These are phyloP conservation scores for Penstemon davidsonii DNA, from an alignment of 257 asterid species.

Conservation along the genomic window DNA sequence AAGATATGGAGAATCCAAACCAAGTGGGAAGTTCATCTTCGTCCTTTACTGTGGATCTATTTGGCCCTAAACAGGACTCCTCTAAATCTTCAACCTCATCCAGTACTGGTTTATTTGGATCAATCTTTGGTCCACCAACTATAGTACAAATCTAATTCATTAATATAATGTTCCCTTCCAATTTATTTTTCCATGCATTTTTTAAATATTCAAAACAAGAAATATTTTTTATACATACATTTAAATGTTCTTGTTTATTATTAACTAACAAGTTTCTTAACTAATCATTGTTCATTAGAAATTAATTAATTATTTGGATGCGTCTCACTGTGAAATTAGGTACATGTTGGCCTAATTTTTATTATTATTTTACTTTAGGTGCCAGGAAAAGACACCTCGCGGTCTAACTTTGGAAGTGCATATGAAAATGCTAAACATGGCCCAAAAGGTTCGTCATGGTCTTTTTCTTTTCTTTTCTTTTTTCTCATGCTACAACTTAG, in stretches of 20 bases:
- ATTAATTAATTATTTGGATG: too few relatives aligned
- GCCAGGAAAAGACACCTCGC: constrained; percentile 46
- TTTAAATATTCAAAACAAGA: too few relatives aligned
- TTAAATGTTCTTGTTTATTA: too few relatives aligned
- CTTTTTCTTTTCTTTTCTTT: not conserved
- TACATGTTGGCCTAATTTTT: too few relatives aligned
- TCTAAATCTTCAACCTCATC: constrained; percentile 35
- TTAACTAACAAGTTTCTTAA: too few relatives aligned
- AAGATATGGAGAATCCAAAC: constrained; percentile 57
- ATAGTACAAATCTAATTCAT: constrained; percentile 35
- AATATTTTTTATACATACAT: too few relatives aligned
- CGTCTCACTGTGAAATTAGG: too few relatives aligned
- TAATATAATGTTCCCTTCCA: too few relatives aligned
- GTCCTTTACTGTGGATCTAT: constrained; percentile 54
- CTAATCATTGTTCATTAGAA: too few relatives aligned
- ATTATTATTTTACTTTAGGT: constrained; percentile 33
- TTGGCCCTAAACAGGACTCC: constrained; percentile 57
- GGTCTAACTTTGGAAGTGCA: constrained; percentile 25
- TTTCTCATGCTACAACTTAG: not conserved
- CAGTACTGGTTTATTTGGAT: constrained; percentile 38
- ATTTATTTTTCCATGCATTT: not conserved
- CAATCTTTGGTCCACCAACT: constrained; percentile 63
- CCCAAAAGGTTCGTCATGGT: constrained; percentile 35
- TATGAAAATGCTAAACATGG: constrained; percentile 35
- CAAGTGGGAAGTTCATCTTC: constrained; percentile 46